Evolutionary conservation across 2,329 filamentous ascomycete species (phyloP), one percentile per base, ranked within the genome.

Genomic region (Ophiostoma himal-ulmi): DNA sequence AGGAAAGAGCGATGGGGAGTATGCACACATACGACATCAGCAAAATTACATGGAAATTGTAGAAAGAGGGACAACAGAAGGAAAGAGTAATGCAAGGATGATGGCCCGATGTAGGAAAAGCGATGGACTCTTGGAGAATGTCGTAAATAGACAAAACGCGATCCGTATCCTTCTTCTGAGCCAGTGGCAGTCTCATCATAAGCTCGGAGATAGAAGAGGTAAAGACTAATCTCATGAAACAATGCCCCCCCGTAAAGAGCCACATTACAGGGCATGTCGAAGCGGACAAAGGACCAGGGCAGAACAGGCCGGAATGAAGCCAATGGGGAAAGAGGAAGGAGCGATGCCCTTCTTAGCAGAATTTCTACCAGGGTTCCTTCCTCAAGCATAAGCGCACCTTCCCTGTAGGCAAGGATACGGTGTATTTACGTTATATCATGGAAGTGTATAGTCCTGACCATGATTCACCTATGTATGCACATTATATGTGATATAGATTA

Each of bases 91-190:
- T 30, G 26, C 26, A 54, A 36, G 66, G 26, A 34, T 52, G 11
- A 3, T 36, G 14, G 30, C 34, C 34, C 37, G 34, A 64, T 64
- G 10, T 34, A 64, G 60, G 20, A 65, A 39, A n/a, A 8, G 36
- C 62, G 62, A 65, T 65, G 17, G 13, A 26, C 36, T 14, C 62
- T 36, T n/a, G 20, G 62, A 65, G 34, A 39, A 65, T 20, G 62
- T 65, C 62, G 62, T 65, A 64, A 64, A 64, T n/a, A n/a, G 20
- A 65, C 57, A 62, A 30, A 62, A 34, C 57, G 57, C 57, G 57
- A 36, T 62, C 57, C 14, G 6, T 22, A 30, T 30, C 0, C 13
- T 57, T 17, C 37, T 11, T 39, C 8, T 7, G 5, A 14, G 44
- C 44, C 14, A 17, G 44, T 17, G 48, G 22, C 48, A 54, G 48